Evolutionary conservation across 768 basidiomycete genomes (phyloP).

Genomic region (Coprinopsis marcescibilis): DNA sequence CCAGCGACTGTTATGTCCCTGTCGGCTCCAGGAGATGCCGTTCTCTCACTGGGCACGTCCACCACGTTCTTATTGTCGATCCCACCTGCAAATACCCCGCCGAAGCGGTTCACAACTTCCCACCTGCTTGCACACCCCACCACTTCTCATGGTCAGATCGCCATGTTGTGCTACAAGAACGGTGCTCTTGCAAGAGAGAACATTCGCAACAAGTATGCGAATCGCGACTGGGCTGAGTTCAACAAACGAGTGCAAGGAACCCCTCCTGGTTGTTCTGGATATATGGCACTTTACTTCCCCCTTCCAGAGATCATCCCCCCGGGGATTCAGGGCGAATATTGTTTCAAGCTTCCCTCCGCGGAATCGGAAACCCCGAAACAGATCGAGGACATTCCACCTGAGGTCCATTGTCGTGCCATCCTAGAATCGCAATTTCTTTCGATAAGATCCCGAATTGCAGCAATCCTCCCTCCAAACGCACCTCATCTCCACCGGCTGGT

Average conservation of each 20-base stretch:
- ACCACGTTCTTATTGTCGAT: constrained; percentile 81
- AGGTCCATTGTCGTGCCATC: constrained; percentile 66
- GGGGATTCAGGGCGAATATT: constrained; percentile 64
- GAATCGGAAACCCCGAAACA: constrained; percentile 21
- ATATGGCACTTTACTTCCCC: constrained; percentile 74
- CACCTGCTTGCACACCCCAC: constrained; percentile 73
- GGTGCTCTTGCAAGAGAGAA: constrained; percentile 78
- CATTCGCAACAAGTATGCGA: constrained; percentile 60
- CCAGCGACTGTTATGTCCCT: constrained; percentile 76
- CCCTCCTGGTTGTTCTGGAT: constrained; percentile 52
- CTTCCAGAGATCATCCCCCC: constrained; percentile 86
- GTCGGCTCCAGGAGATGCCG: constrained; percentile 71
- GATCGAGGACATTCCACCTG: constrained; percentile 34
- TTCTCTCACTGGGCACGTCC: constrained; percentile 84
- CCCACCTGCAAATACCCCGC: constrained; percentile 56
- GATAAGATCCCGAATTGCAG: constrained; percentile 64
- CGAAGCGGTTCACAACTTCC: constrained; percentile 67
- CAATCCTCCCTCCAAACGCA: constrained; percentile 56
- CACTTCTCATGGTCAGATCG: constrained; percentile 57
- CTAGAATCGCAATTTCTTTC: constrained; percentile 83
- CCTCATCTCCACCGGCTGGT: constrained; percentile 60
- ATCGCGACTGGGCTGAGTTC: constrained; percentile 60
- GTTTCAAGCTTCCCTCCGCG: constrained; percentile 43
- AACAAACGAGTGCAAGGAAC: constrained; percentile 55
- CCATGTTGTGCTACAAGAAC: constrained; percentile 92